These are phyloP conservation scores for Thraustochytrium striatum DNA, from an alignment of 352 stramenopile genomes.

Conservation along the genomic window DNA sequence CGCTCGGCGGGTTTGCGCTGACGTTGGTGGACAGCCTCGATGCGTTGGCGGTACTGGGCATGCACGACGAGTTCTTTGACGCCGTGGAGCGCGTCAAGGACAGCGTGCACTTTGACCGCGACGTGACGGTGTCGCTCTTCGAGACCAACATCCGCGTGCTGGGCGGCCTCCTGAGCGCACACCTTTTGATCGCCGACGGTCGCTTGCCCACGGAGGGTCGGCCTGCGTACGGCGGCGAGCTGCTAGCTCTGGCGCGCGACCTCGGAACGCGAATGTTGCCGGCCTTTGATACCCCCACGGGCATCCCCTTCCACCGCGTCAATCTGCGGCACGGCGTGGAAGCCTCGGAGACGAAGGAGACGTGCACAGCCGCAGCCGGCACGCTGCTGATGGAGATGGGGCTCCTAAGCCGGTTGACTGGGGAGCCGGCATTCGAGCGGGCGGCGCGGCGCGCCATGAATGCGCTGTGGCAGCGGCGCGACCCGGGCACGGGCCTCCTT, in stretches of 20 bases:
- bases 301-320: conserved; percentile 80
- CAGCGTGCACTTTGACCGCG: conserved; percentile 62
- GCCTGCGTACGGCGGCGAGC: conserved; percentile 57
- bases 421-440: conserved; percentile 3
- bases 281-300: conserved; percentile 78
- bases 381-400: conserved; percentile 61
- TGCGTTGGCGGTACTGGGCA: conserved; percentile 93
- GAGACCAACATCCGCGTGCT: conserved; percentile 98
- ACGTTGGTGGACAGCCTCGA: conserved; percentile 90
- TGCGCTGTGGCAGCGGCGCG: neutral
- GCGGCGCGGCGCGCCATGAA: conserved; percentile 4
- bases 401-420: conserved; percentile 10
- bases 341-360: conserved; percentile 48
- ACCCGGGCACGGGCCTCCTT: conserved; percentile 14
- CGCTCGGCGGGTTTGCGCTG: conserved; percentile 81
- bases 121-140: conserved; percentile 83
- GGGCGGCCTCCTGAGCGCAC: conserved; percentile 90
- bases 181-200: conserved; percentile 73
- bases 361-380: conserved; percentile 52
- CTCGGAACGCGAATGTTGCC: conserved; percentile 79
- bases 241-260: conserved; percentile 82
- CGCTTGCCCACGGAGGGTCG: conserved; percentile 68
- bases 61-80: conserved; percentile 82
- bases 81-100: conserved; percentile 76
- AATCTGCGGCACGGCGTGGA: conserved; percentile 68